Base-by-base conservation (phyloP, 1,284 basidiomycete species). In the Boletus subluridellus region DNA sequence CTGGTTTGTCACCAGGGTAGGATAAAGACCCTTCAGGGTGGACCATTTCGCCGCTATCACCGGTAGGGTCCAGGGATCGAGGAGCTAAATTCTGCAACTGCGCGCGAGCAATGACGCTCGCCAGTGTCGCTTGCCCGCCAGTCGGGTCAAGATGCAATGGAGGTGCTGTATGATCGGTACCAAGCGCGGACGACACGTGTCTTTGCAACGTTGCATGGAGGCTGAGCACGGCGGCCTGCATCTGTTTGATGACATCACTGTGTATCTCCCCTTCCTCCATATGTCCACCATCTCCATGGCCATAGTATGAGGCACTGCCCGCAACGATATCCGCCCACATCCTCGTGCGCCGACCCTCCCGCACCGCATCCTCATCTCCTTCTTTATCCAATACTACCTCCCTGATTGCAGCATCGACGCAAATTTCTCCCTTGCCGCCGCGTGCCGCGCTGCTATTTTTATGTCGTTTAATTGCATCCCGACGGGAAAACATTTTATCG, bases 381-480 rank as follows among this genome's bases (percentile, higher is more conserved):
- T 80, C 79, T 48, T 77, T 79, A 49, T 82, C 80, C 32, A 86
- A 67, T 56, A 84, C 78, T 17, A 87, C 84, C 68, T 88, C 85
- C 52, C 77, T 70, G 3, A 87, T 76, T 26, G 82, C 81, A 38
- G 83, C 82, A 17, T 74, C 74, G 44, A 81, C 70, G 64, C 87
- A 89, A 14, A 71, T 72, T 57, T 78, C 78, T 42, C 77, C 79
- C 61, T 77, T 79, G 15, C 76, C 76, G 28, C 79, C 80, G 30
- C 80, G 74, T 49, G 72, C 70, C 60, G 78, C 78, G 46, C 77
- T 78, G 52, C 78, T 78, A 65, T 84, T 84, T 69, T 85, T 85
- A 71, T 92, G 85, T 24, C 87, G 78, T 69, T 87, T 87, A 68
- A 90, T 85, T 8, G 89, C 89, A 69, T 91, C 89, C 37, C 87